These are phyloP conservation scores for Aschersonia sp. DNA, from an alignment of 2,329 filamentous ascomycete species.

Conservation along the genomic window DNA sequence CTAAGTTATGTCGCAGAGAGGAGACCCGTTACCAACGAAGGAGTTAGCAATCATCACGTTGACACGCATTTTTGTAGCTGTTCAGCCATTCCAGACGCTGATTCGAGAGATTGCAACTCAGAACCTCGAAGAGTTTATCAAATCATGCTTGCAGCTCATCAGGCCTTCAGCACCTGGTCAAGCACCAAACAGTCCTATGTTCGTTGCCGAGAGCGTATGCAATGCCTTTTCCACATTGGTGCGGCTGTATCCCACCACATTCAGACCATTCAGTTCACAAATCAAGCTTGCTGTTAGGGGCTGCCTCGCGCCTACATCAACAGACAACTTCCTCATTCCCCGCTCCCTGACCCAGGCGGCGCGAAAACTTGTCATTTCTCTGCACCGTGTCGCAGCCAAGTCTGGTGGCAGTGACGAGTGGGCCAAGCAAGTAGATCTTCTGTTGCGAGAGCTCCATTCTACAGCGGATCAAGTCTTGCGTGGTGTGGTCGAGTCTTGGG, in stretches of 20 bases:
- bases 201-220: slow-evolving; percentile 52
- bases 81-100: slow-evolving; percentile 70
- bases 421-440: slow-evolving; percentile 47
- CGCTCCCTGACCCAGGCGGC: slow-evolving; percentile 40
- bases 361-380: slow-evolving; percentile 50
- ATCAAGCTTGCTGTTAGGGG: slow-evolving; percentile 45
- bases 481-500: slow-evolving; percentile 69
- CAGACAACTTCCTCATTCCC: slow-evolving; percentile 33
- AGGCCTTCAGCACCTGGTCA: slow-evolving; percentile 23
- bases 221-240: slow-evolving; percentile 59
- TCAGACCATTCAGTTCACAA: slow-evolving; percentile 61
- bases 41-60: slow-evolving; percentile 64
- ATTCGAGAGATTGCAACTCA: slow-evolving; percentile 81
- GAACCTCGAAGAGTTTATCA: slow-evolving; percentile 60
- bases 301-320: slow-evolving; percentile 51
- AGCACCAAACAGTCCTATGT: slow-evolving; percentile 18
- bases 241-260: slow-evolving; percentile 69
- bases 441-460: slow-evolving; percentile 51
- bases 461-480: slow-evolving; percentile 68
- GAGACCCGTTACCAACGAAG: slow-evolving; percentile 61
- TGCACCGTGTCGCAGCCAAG: slow-evolving; percentile 73
- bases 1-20: slow-evolving; percentile 38
- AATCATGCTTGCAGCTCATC: slow-evolving; percentile 54
- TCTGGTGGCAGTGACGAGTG: slow-evolving; percentile 66
- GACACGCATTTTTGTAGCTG: slow-evolving; percentile 70